These are phyloP conservation scores for Erythrophleum fordii DNA, from an alignment of 306 rosid species.

Conservation along the genomic window DNA sequence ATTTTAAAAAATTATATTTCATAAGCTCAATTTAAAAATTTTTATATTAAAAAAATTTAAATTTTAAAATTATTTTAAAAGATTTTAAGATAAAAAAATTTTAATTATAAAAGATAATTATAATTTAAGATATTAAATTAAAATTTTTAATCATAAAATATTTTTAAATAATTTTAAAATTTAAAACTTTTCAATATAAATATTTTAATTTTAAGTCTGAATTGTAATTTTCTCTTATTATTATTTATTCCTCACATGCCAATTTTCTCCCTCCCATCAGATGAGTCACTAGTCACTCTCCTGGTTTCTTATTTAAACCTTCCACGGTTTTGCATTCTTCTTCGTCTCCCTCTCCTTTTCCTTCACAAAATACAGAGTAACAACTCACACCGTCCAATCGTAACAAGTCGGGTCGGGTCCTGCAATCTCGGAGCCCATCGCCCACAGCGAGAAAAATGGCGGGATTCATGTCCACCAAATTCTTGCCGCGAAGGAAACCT, in stretches of 20 bases:
- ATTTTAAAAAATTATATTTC: too few relatives aligned
- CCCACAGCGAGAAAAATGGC: conserved; percentile 50
- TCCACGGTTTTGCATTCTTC: background rate
- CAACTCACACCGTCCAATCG: background rate
- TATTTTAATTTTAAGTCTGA: too few relatives aligned
- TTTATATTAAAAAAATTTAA: too few relatives aligned
- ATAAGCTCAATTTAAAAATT: too few relatives aligned
- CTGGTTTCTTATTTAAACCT: background rate
- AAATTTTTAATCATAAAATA: too few relatives aligned
- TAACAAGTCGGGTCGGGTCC: conserved; percentile 20
- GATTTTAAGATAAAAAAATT: too few relatives aligned
- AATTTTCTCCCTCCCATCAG: background rate
- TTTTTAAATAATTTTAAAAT: too few relatives aligned
- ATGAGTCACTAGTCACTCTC: background rate
- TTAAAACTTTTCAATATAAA: too few relatives aligned
- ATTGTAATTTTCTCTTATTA: background rate
- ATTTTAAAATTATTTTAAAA: too few relatives aligned
- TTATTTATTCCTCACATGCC: background rate
- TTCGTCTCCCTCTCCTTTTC: background rate
- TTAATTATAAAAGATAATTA: too few relatives aligned
- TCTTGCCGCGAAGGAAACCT: conserved; percentile 33
- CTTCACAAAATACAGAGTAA: background rate
- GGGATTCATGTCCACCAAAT: conserved; percentile 45
- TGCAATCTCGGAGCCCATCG: conserved; percentile 26
- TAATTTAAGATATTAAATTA: too few relatives aligned